phyloP scores from a whole-genome alignment of 2,329 filamentous ascomycete genomes.

The Penicillium aurantiogriseum region DNA sequence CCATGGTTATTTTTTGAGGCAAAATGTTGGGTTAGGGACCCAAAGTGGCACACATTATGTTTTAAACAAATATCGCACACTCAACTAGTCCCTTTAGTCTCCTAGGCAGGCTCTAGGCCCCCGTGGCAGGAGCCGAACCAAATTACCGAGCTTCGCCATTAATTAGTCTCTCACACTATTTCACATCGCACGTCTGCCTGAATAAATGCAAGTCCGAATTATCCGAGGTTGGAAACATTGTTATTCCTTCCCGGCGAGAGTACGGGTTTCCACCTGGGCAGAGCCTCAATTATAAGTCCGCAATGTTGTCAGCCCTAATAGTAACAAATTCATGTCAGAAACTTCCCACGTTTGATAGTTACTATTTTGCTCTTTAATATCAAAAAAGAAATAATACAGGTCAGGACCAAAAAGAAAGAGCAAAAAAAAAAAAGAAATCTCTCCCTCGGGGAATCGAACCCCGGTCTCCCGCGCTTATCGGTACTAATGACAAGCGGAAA shows the following conservation, averaged over 20 bases:
- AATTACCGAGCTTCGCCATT: not conserved
- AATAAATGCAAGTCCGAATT: not conserved
- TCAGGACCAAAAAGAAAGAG: not conserved
- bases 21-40: not conserved
- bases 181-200: not conserved
- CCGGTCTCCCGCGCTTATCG: conserved; percentile 39
- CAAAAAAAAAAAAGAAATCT: conserved; percentile 32
- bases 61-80: not conserved
- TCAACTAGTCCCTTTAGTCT: not conserved
- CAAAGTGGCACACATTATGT: not conserved
- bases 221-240: not conserved
- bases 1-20: not conserved
- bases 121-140: not conserved
- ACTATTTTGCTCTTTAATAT: not conserved
- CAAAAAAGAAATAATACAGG: not conserved
- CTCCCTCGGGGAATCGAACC: conserved; percentile 41
- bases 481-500: conserved; percentile 40
- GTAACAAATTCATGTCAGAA: not conserved
- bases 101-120: not conserved
- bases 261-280: too few relatives aligned
- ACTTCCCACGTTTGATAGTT: not conserved
- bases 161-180: not conserved
- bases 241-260: not conserved
- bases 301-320: not conserved
- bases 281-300: not conserved